phyloP scores from a whole-genome alignment of 2,329 filamentous ascomycete genomes.

The Nigrospora osmanthi region DNA sequence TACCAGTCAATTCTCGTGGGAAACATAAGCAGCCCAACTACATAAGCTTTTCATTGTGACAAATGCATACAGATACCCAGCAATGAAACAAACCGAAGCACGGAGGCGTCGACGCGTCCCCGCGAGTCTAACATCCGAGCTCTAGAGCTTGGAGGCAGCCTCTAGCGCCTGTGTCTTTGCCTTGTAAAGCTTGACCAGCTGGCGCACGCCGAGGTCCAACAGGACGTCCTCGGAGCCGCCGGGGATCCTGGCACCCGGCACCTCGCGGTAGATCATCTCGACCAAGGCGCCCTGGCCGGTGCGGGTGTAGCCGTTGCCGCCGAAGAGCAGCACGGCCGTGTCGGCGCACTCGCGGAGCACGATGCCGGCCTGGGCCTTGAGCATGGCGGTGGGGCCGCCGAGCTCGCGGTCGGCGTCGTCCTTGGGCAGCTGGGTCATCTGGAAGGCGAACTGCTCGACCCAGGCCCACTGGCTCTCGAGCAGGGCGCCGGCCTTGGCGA shows the following conservation, averaged over 20 bases:
- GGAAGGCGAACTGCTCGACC: slow-evolving; percentile 64
- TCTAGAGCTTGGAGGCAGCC: slow-evolving; percentile 10
- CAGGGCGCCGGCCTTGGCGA: slow-evolving; percentile 61
- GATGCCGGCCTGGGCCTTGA: slow-evolving; percentile 65
- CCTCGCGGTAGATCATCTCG: slow-evolving; percentile 54
- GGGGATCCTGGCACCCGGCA: slow-evolving; percentile 53
- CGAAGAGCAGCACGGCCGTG: slow-evolving; percentile 62
- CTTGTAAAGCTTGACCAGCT: slow-evolving; percentile 63
- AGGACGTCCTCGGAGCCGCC: slow-evolving; percentile 69
- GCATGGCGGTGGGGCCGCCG: slow-evolving; percentile 63
- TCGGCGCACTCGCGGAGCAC: slow-evolving; percentile 66
- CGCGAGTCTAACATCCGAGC: no score
- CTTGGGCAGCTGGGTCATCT: slow-evolving; percentile 54
- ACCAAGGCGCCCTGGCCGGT: slow-evolving; percentile 63
- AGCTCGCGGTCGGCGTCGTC: slow-evolving; percentile 54
- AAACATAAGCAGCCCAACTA: no score
- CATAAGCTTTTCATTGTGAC: no score
- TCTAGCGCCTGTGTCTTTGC: slow-evolving; percentile 43
- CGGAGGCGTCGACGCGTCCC: no score
- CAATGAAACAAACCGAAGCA: no score
- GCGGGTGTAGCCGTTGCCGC: slow-evolving; percentile 65
- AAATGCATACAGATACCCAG: no score
- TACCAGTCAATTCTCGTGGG: no score
- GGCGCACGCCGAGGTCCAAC: slow-evolving; percentile 60
- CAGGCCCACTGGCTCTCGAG: slow-evolving; percentile 66